Base-by-base conservation (phyloP, 169 alveolate genomes). In the Plasmodium fragile region DNA sequence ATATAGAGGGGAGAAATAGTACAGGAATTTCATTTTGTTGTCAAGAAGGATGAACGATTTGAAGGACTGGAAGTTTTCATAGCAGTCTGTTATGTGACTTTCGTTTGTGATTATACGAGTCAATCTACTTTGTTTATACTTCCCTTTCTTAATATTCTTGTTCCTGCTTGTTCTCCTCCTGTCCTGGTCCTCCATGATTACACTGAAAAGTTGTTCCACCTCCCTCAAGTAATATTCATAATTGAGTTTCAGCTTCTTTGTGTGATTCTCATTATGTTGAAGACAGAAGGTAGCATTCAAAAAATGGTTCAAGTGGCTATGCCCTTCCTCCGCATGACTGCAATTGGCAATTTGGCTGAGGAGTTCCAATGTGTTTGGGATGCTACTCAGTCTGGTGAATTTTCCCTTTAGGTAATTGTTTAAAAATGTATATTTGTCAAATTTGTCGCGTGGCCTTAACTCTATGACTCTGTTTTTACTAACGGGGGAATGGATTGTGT, bases 21-120 rank as follows among this genome's bases (percentile, higher is more conserved):
- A 81, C 55, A 91, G 75, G 70, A 69, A 91, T 91, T 80, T 91
- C 11, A 80, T n/a, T 70, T 55, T 80, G 0, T 81, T 83, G 82
- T 81, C 75, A 22, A 30, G 52, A 43, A 91, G 80, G 52, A 91
- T 81, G 10, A 69, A 49, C 18, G 41, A 25, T 81, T 91, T 81
- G 81, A 87, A 87, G 32, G 73, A 6, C 71, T 59, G 43, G 55
- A 87, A 87, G 11, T 70, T 87, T 25, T 25, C 53, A 43, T 65
- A 87, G 34, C 78, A 87, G 34, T 59, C 43, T 4, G 41, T 34
- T 18, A 77, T 41, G 72, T 87, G 70, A 25, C 71, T 49, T 13
- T 36, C 71, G 41, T 34, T 55, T 16, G 5, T 69, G 18, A 6
- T 7, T 22, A 65, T 25, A 22, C 4, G 3, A 13, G 75, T 65